A percentile compares a stretch with the other conserved stretches of the same genome.
These are phyloP conservation scores for Eucalyptus cladocalyx DNA, from an alignment of 345 rosid species.

Conservation along the genomic window DNA sequence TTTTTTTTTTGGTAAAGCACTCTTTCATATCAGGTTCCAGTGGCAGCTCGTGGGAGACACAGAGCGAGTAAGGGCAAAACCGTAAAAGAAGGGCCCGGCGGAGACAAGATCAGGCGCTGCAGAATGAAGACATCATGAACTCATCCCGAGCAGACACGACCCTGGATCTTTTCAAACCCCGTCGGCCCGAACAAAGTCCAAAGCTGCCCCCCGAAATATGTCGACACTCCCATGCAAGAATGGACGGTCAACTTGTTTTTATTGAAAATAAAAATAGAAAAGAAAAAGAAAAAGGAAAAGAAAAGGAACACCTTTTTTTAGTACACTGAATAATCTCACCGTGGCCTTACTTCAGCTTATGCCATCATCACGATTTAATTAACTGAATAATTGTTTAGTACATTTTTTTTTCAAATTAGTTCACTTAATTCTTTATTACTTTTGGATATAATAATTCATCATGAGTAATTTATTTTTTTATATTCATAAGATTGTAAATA, in stretches of 20 bases:
- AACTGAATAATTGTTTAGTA: too few relatives aligned
- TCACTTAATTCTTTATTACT: neutral
- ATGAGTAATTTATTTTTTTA: neutral
- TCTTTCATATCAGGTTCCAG: rapidly evolving
- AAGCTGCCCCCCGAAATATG: neutral
- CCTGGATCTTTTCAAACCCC: neutral
- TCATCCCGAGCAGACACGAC: neutral
- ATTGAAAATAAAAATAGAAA: too few relatives aligned
- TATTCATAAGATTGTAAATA: too few relatives aligned
- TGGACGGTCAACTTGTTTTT: neutral
- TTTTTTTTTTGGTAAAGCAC: neutral
- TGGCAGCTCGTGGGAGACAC: neutral
- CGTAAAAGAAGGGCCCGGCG: neutral
- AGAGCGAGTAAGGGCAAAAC: neutral
- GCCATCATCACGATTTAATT: too few relatives aligned
- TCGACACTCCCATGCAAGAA: neutral
- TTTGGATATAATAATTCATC: neutral
- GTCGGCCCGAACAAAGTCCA: neutral
- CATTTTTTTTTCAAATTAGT: too few relatives aligned
- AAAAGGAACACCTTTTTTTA: too few relatives aligned
- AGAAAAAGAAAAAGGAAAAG: too few relatives aligned
- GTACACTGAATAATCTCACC: too few relatives aligned
- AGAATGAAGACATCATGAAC: neutral
- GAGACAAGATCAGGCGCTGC: neutral
- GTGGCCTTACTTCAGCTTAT: too few relatives aligned